Evolutionary conservation across 2,329 filamentous ascomycete genomes (phyloP), one percentile per base, ranked within the genome.

Genomic region (Kalmusia sp.): DNA sequence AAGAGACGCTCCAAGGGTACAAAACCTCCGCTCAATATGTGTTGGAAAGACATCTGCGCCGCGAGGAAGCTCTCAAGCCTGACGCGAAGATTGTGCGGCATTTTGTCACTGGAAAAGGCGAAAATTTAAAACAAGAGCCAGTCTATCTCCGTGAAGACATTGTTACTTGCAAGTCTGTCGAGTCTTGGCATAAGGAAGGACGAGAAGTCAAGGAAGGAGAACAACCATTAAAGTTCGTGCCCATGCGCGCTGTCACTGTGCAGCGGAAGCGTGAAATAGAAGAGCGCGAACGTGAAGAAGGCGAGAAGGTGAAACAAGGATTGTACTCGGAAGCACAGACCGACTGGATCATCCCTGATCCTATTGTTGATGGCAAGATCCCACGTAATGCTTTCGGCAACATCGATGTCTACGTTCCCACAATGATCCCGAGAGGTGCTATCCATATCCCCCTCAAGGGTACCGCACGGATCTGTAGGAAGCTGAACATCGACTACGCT

Each of bases 171-270:
- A 93, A 96, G 73, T 96, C 91, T 24, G 89, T 90, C 1, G 95
- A 99, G 71, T 96, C 91, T 1, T 99, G 95, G 95, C 95, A 98
- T 71, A 97, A 97, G 71, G 93, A 97, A 79, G 95, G 95, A 0
- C 85, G 93, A 9, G 88, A 87, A 22, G 87, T 95, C 3, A 82
- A 84, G 22, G 68, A 80, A 0, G 92, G 90, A 3, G 87, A 89
- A 60, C 77, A 86, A 43, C 91, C 95, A 0, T 76, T 97, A 54
- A 99, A 99, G 72, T 83, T 85, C 35, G 95, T 96, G 0, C 92
- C 93, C 0, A 92, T 95, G 70, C 89, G 95, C 35, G 95, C 92
- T 14, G 93, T 96, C 3, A 99, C 95, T 0, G 84, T 90, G 2
- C 91, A 92, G 47, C 84, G 95, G 19, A 90, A 92, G 64, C 86